Evolutionary conservation across 441 rosid species (phyloP).

Genomic region (Daphne laureola): DNA sequence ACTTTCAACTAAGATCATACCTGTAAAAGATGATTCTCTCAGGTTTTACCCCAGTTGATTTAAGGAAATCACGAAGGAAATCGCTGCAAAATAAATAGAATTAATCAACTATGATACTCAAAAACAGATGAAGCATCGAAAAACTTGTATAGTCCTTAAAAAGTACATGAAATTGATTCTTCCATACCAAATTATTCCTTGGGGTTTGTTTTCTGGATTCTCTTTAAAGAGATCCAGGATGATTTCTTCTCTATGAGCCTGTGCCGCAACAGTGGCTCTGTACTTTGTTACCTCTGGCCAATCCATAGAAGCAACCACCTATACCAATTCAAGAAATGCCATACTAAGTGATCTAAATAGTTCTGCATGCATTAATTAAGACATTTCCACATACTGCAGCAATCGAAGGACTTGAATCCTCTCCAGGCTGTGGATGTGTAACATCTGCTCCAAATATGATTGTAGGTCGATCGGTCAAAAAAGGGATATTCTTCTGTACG

Average conservation of each 20-base stretch:
- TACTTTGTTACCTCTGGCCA: constrained; percentile 35
- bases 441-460: constrained; percentile 42
- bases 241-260: constrained; percentile 32
- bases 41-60: constrained; percentile 29
- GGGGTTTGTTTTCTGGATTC: background rate
- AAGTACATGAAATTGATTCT: too few species aligned
- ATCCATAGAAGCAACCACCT: constrained; percentile 37
- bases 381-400: constrained; percentile 24
- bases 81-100: constrained; percentile 16
- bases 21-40: constrained; percentile 28
- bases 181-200: constrained; percentile 1
- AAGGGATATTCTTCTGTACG: constrained; percentile 28
- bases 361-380: background rate
- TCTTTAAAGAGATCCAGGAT: constrained; percentile 29
- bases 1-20: constrained; percentile 1
- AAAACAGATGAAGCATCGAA: background rate
- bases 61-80: constrained; percentile 23
- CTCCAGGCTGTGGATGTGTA: constrained; percentile 36
- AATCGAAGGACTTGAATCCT: constrained; percentile 32
- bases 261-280: constrained; percentile 27
- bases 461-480: constrained; percentile 30
- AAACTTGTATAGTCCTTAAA: too few species aligned
- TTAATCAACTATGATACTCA: background rate
- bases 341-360: background rate
- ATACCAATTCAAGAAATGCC: background rate